Percentiles rank a stretch among this genome's conserved stretches.
Evolutionary conservation across 2,329 filamentous ascomycete genomes (phyloP).

Genomic region (Phyllosticta ampelicida): DNA sequence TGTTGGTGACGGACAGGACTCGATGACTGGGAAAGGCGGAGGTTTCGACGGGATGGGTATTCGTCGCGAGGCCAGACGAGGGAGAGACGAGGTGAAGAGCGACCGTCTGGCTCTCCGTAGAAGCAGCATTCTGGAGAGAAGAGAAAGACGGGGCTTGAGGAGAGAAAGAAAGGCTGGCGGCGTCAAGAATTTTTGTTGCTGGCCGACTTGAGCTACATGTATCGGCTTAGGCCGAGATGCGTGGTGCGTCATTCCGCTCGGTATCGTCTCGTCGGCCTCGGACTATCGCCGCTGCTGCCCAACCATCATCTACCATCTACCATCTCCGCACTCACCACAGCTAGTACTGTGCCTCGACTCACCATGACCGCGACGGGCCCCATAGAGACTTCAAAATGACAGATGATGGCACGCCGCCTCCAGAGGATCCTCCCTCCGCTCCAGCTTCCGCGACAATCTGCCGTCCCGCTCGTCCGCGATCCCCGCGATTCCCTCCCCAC

Average conservation of each 20-base stretch:
- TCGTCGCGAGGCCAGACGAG: conserved; percentile 1
- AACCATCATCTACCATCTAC: too few relatives aligned
- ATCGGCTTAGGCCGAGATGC: neutral
- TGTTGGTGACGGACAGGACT: conserved; percentile 61
- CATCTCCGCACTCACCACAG: neutral
- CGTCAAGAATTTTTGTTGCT: neutral
- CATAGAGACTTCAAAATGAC: neutral
- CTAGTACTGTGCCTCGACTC: neutral
- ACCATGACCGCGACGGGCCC: neutral
- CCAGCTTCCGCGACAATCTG: conserved; percentile 14
- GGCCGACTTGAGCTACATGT: too few relatives aligned
- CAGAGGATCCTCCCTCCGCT: neutral
- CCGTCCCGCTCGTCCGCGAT: conserved; percentile 24
- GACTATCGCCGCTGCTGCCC: neutral
- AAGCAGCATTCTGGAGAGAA: conserved; percentile 3
- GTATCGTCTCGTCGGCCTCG: neutral
- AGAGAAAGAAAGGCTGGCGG: neutral
- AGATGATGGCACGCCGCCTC: neutral
- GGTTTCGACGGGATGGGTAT: conserved; percentile 14
- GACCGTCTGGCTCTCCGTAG: conserved; percentile 4
- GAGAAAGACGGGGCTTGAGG: neutral
- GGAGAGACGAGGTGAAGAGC: conserved; percentile 1
- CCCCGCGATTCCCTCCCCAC: conserved; percentile 48
- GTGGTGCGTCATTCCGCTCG: neutral
- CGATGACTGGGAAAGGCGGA: conserved; percentile 34